phyloP scores from a whole-genome alignment of 371 early-diverging fungal genomes.

The Mucor circinelloides region DNA sequence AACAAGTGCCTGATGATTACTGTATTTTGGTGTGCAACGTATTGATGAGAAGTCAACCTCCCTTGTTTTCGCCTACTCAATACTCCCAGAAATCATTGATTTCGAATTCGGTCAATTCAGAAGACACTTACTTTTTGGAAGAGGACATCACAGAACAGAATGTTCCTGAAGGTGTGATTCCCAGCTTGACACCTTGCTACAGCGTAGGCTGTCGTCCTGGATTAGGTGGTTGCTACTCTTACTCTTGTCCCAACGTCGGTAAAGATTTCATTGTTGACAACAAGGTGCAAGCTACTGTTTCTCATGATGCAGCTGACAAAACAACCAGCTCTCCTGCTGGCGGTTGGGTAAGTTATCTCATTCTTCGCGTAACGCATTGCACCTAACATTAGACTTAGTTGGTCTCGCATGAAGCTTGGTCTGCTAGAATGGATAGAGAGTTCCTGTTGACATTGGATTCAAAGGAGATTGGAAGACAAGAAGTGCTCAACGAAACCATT shows the following conservation, averaged over 20 bases:
- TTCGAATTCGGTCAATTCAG: slow-evolving; percentile 33
- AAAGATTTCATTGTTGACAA: slow-evolving; percentile 16
- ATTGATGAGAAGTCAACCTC: slow-evolving; percentile 27
- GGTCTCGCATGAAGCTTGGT: slow-evolving; percentile 57
- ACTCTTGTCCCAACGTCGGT: slow-evolving; percentile 27
- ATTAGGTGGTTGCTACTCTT: slow-evolving; percentile 30
- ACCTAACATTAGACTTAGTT: slow-evolving; percentile 5
- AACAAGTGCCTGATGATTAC: slow-evolving; percentile 25
- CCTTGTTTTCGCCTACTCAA: slow-evolving; percentile 33
- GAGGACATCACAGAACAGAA: slow-evolving; percentile 26
- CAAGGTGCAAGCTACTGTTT: slow-evolving; percentile 13
- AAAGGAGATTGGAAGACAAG: slow-evolving; percentile 84
- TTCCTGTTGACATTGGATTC: slow-evolving; percentile 68
- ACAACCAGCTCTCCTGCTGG: slow-evolving; percentile 17
- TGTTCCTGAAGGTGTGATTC: slow-evolving; percentile 26
- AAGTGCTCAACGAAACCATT: slow-evolving; percentile 88
- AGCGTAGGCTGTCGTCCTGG: slow-evolving; percentile 22
- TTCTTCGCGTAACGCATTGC: too few relatives aligned
- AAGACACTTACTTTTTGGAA: slow-evolving; percentile 36
- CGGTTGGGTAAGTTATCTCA: slow-evolving; percentile 19
- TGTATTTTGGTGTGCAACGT: slow-evolving; percentile 25
- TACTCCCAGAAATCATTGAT: slow-evolving; percentile 35
- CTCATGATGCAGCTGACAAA: background rate
- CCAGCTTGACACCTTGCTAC: slow-evolving; percentile 32
- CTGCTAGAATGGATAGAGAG: slow-evolving; percentile 67